Evolutionary conservation across 2,329 filamentous ascomycete species (phyloP), one percentile per base, ranked within the genome.

Genomic region (Nemania sp.): DNA sequence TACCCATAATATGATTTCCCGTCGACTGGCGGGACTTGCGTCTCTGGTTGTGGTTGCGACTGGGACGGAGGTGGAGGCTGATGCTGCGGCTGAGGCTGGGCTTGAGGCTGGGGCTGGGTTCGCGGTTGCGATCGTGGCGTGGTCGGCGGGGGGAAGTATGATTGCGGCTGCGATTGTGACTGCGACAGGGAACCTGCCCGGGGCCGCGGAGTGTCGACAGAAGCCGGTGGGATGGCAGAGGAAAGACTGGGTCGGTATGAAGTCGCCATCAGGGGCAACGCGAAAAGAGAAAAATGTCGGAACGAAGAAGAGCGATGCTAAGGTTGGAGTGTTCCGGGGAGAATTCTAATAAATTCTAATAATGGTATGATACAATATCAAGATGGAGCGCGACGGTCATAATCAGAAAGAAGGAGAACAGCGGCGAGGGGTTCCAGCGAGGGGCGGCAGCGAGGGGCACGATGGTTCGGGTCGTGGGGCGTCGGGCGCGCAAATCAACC

Each of bases 1-100:
- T 87, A 86, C 43, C 82, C 82, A 73, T 89, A 90, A 61, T 75
- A 80, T 44, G 65, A 54, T 43, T 70, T 72, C n/a, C 59, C 64
- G 49, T 64, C 59, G 4, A 57, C 54, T 17, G 57, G 61, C 5
- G 63, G 54, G 20, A 59, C 48, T 39, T 52, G 54, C 19, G 58
- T 34, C 22, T 51, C 47, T 7, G 59, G 20, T 15, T 59, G 54
- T 6, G 62, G 41, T 26, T 59, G 54, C 1, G 57, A 15, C 5
- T 48, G 45, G 2, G 52, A 14, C 34, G 60, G 50, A 3, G 55
- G 14, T 24, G 49, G 53, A 9, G 55, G 14, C 14, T 61, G 50
- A 8, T 52, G 26, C 34, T 23, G 47, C 14, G 40, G 11, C n/a
- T 37, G 58, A 1, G 57, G 15, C 11, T 56, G 54, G 8, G 53